Evolutionary conservation across 139 green algal genomes (phyloP).

Genomic region (Dunaliella sp.): DNA sequence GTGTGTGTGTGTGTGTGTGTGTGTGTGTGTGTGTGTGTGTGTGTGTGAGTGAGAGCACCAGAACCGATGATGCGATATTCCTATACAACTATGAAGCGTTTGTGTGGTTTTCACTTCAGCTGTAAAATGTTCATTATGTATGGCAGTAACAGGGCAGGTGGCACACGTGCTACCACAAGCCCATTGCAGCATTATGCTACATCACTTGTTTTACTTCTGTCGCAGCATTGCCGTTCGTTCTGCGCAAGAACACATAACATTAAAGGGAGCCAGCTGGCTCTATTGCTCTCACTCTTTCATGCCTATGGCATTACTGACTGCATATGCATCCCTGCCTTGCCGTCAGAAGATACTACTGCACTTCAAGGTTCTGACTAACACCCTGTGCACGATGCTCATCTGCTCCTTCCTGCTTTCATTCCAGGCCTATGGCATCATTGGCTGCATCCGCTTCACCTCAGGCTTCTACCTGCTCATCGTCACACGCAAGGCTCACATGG

Average conservation of each 20-base stretch:
- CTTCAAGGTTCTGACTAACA: background rate
- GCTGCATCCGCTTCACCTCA: slow-evolving; percentile 79
- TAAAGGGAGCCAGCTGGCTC: no score
- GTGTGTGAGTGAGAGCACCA: background rate
- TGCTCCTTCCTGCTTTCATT: background rate
- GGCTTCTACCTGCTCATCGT: slow-evolving; percentile 90
- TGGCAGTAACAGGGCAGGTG: background rate
- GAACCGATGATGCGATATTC: background rate
- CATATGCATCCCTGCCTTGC: background rate
- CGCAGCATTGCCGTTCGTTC: background rate
- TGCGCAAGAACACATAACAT: background rate
- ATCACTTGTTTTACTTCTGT: background rate
- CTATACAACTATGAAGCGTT: background rate
- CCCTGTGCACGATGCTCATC: background rate
- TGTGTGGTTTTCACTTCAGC: no score
- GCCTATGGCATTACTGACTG: background rate
- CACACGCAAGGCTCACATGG: slow-evolving; percentile 65
- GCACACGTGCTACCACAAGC: background rate
- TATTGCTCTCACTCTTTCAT: background rate
- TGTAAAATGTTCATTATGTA: background rate
- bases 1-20: background rate
- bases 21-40: background rate
- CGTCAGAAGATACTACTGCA: background rate
- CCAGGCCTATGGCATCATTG: slow-evolving; percentile 75
- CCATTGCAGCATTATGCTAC: background rate